Conservation (phyloP, 2,329 filamentous ascomycete species). For the Trichoderma arundinaceum region DNA sequence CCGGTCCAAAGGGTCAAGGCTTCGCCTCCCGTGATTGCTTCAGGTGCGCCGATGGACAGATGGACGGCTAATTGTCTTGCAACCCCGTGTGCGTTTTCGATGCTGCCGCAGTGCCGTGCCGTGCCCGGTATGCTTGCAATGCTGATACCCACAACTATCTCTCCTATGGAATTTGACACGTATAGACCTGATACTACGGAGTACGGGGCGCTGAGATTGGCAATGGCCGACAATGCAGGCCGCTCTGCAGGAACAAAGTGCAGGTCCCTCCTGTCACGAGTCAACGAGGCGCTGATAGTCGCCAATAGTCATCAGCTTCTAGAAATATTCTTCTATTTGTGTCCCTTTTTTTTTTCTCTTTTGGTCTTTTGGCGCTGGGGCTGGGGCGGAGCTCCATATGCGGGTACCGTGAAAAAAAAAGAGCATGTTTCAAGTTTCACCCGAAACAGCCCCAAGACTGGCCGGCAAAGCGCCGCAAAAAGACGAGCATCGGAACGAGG, state of each 20-base stretch:
- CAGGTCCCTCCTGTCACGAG: conserved; percentile 3
- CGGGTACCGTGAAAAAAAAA: not conserved
- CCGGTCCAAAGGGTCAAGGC: conserved; percentile 1
- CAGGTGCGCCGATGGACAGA: conserved; percentile 14
- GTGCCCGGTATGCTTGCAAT: conserved; percentile 6
- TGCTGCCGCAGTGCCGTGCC: conserved; percentile 12
- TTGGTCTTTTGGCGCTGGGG: not conserved
- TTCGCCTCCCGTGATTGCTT: conserved; percentile 12
- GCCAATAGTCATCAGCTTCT: not conserved
- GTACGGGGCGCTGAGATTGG: too few relatives aligned
- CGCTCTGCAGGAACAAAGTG: not conserved
- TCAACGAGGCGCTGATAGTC: not conserved
- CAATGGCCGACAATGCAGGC: not conserved
- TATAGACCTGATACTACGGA: too few relatives aligned
- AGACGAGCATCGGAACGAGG: not conserved
- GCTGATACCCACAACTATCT: too few relatives aligned
- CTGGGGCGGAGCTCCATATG: conserved; percentile 1
- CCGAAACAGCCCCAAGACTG: not conserved
- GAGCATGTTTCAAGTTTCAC: conserved; percentile 2
- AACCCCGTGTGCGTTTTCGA: not conserved
- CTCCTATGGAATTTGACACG: too few relatives aligned
- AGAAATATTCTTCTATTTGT: not conserved
- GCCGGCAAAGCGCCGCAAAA: conserved; percentile 8
- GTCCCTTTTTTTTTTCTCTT: not conserved
- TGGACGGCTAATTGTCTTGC: too few relatives aligned